Percentiles rank a stretch among this genome's conserved stretches.
Evolutionary conservation across 2,329 filamentous ascomycete species (phyloP).

Genomic region (Trichophaea hybrida): DNA sequence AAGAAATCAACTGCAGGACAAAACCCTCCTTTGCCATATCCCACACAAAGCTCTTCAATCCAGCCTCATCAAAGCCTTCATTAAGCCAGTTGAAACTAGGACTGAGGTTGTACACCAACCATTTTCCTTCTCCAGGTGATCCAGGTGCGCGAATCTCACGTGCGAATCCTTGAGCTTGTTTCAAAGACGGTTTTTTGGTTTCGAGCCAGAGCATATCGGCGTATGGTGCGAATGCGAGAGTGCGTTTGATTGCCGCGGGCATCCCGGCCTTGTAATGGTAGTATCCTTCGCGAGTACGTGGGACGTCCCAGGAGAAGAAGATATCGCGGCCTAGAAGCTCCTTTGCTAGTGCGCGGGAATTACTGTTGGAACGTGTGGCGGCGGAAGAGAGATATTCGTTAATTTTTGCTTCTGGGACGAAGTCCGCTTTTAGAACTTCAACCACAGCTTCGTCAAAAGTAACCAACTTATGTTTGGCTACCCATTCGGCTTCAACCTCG

Average conservation of each 20-base stretch:
- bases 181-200: constrained; percentile 74
- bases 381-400: constrained; percentile 45
- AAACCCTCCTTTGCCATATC: constrained; percentile 83
- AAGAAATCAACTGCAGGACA: constrained; percentile 51
- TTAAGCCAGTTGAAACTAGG: constrained; percentile 98
- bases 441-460: constrained; percentile 86
- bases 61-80: constrained; percentile 73
- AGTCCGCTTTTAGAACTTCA: constrained; percentile 54
- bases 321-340: constrained; percentile 34
- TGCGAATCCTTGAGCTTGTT: constrained; percentile 61
- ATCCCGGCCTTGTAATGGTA: constrained; percentile 83
- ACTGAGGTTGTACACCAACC: constrained; percentile 88
- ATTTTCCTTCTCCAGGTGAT: constrained; percentile 56
- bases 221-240: constrained; percentile 78
- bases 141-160: constrained; percentile 49
- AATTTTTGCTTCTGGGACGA: constrained; percentile 48
- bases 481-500: constrained; percentile 72
- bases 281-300: constrained; percentile 82
- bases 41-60: constrained; percentile 87
- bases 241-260: constrained; percentile 77
- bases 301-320: constrained; percentile 80
- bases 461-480: constrained; percentile 68
- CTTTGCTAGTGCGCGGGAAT: constrained; percentile 55
- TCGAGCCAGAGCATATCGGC: constrained; percentile 96
- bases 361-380: constrained; percentile 34